A percentile compares a stretch with the other conserved stretches of the same genome.
These are phyloP conservation scores for Coniochaeta hoffmannii DNA, from an alignment of 2,329 filamentous ascomycete genomes.

Conservation along the genomic window DNA sequence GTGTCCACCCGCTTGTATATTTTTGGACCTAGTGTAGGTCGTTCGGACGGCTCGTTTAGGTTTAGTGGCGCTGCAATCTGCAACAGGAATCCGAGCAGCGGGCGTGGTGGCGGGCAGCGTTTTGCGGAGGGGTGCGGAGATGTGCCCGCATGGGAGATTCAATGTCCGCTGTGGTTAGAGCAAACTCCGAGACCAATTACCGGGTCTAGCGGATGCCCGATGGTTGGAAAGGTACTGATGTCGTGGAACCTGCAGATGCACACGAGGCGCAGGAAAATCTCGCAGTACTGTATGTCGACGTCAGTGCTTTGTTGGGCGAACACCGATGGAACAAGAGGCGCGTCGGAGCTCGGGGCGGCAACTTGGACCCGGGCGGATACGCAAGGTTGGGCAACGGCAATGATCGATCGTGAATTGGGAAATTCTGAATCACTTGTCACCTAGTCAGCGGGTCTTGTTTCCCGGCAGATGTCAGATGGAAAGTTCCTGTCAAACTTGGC, in stretches of 20 bases:
- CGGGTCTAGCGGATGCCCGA: not conserved
- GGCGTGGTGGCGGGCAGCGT: not conserved
- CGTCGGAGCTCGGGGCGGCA: not conserved
- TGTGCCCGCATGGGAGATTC: no score
- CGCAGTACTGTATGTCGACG: slow-evolving; percentile 10
- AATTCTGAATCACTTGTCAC: not conserved
- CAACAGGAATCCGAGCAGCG: not conserved
- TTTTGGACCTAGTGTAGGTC: not conserved
- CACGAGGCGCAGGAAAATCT: slow-evolving; percentile 7
- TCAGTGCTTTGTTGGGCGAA: slow-evolving; percentile 5
- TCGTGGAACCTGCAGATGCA: not conserved
- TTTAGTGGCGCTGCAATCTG: not conserved
- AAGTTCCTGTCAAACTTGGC: not conserved
- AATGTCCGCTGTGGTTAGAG: not conserved
- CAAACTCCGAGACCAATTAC: slow-evolving; percentile 3
- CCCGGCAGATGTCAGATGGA: not conserved
- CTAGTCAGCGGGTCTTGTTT: not conserved
- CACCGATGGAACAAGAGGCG: not conserved
- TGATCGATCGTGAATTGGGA: not conserved
- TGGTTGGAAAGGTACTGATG: not conserved
- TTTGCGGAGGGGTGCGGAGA: not conserved
- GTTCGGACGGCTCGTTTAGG: not conserved
- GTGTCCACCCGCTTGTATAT: slow-evolving; percentile 12
- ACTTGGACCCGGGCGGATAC: not conserved
- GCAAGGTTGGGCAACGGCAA: not conserved